Base-by-base conservation (phyloP, 164 flowering plant species). In the Liriodendron chinense region DNA sequence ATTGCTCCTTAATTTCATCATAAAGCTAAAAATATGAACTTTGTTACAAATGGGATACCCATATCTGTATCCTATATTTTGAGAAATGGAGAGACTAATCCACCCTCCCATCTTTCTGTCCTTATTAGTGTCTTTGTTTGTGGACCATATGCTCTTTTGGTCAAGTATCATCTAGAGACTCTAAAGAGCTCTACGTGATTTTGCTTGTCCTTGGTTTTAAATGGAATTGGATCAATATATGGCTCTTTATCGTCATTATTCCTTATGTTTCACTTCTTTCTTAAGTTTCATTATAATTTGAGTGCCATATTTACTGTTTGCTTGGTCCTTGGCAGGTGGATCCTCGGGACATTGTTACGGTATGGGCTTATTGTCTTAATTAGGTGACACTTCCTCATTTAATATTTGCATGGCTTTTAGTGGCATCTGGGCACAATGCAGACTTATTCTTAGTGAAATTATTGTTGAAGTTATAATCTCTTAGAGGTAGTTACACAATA, bases 281-380 rank as follows among this genome's bases (percentile, higher is more conserved):
- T 26, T 67, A 16, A 28, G 69, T 26, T 67, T 34, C 47, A 26
- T 57, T 20, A 57, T 13, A 10, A 50, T 72, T 24, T 67, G 12
- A 59, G 7, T 81, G 75, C 78, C 76, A 72, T 59, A 72, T 73
- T 57, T 75, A 50, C 72, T 13, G 16, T 63, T 63, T 64, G 21
- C 13, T 48, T 81, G 71, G 78, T 76, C 73, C 71, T 78, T 84
- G 50, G 78, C 94, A 96, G 99, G 99, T 96, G 83, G 99, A 96
- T 83, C 99, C 97, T 70, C 92, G 89, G 82, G 99, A 94, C 79
- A 92, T 96, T 73, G 99, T 96, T 72, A 94, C 82, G 98, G 99
- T 96, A 92, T 70, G 94, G 79, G 26, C 67, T 10, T 68, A 56
- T 66, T 57, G 10, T 64, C 26, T 64, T 24, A 64, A 24, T 14